Evolutionary conservation across 2,329 filamentous ascomycete genomes (phyloP), one percentile per base, ranked within the genome.

Genomic region (Pseudocercospora fuligena): DNA sequence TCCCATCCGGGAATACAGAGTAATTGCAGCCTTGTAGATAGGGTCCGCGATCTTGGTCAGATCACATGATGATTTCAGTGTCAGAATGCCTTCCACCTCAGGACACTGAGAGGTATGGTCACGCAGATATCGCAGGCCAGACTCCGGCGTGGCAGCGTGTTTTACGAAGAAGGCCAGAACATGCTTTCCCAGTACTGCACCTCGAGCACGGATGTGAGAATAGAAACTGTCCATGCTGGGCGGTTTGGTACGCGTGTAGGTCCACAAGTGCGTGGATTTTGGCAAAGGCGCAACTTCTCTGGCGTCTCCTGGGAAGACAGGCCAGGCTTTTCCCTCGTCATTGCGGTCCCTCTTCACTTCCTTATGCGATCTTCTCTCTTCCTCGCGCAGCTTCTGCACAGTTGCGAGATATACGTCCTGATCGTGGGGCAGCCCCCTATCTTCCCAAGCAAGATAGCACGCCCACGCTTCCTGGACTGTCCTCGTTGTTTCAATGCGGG

Each of bases 401-500:
- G 89, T 88, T 40, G 84, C 86, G 61, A 82, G 77, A 66, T 87
- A 87, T 1, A 88, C 80, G 27, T 78, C 75, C 31, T 78, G 69
- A 61, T 78, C 76, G n/a, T 77, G 72, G 9, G 74, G 75, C 40
- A 78, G 70, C 8, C 74, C 76, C 14, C 79, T 77, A 23, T 83
- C 79, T 73, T 87, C 82, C 66, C 84, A 87, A 5, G 86, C 82
- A 49, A 88, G 76, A 73, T 89, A 90, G 68, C 85, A 88, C 23
- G 87, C 87, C 88, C 88, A 90, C 5, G 88, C 87, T 78, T 90
- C 88, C 67, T 86, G 82, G 56, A 86, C 77, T 3, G 88, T 89
- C 40, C 88, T 81, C 11, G 88, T 90, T 23, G 86, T 82, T 54
- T 81, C 80, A 61, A 90, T 85, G 11, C 88, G 82, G 33, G 85